Evolutionary conservation across 768 basidiomycete genomes (phyloP).

Genomic region (Nidularia sp.): DNA sequence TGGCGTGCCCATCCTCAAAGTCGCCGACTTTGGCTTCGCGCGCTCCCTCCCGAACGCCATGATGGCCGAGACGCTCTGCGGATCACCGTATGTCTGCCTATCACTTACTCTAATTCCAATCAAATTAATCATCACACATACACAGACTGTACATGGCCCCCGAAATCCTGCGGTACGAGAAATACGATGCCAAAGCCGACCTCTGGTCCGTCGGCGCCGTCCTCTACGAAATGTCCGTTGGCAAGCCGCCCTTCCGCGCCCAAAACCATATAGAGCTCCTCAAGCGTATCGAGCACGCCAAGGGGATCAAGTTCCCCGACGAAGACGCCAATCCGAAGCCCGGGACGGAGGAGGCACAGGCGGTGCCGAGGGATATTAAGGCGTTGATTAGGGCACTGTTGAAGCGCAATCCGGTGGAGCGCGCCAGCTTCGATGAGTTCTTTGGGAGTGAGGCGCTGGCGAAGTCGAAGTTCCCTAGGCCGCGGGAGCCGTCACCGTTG

Average conservation of each 20-base stretch:
- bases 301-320: conserved; percentile 91
- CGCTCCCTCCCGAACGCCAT: conserved; percentile 86
- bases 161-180: conserved; percentile 94
- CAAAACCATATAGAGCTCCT: conserved; percentile 94
- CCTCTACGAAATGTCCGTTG: conserved; percentile 92
- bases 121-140: background rate
- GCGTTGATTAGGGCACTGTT: conserved; percentile 79
- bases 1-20: conserved; percentile 92
- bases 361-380: conserved; percentile 73
- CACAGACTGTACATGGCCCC: conserved; percentile 95
- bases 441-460: conserved; percentile 77
- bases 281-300: conserved; percentile 89
- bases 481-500: conserved; percentile 30
- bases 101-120: background rate
- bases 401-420: conserved; percentile 77
- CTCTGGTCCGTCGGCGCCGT: conserved; percentile 98
- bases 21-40: conserved; percentile 98
- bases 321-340: conserved; percentile 54
- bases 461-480: conserved; percentile 73
- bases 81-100: conserved; percentile 76
- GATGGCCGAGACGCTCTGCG: conserved; percentile 97
- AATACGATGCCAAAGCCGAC: conserved; percentile 97
- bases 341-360: conserved; percentile 43
- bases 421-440: conserved; percentile 89
- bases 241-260: conserved; percentile 91